Base-by-base conservation (phyloP, 352 stramenopile species). In the Pythium angustatum region DNA sequence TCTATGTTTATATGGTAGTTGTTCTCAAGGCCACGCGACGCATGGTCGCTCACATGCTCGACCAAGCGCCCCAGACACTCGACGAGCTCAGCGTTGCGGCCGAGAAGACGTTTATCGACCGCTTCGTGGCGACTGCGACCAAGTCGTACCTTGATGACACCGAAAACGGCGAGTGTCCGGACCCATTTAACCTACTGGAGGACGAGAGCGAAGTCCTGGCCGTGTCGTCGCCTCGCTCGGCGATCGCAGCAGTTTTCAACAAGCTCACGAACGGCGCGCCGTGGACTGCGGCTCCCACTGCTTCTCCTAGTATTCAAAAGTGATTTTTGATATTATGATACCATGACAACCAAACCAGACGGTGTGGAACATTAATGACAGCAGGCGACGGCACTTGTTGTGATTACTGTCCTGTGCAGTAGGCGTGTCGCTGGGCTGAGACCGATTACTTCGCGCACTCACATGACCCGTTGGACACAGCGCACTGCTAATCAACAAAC, bases 21-120 rank as follows among this genome's bases (percentile, higher is more conserved):
- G 85, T 95, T 41, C 73, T 95, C 34, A 90, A 91, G 49, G 77
- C 78, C 26, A 91, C 81, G 12, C 68, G 81, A 5, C 85, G 80
- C 30, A 78, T 88, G 26, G 72, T 88, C 11, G 36, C 56, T 0
- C 78, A 81, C 50, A 91, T 91, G 47, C 69, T 95, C 24, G 68
- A 74, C 14, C 78, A 88, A 31, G 71, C 68, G 5, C 86, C 84
- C 15, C 61, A 60, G 49, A 78, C 75, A 27, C 69, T 93, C 40
- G 72, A 74, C 40, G 79, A 92, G 17, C 65, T 95, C 21, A 73
- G 72, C 22, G 62, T 61, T 36, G 81, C 74, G 15, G 82, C 70
- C 14, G 79, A 92, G 22, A 73, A 76, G 31, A 85, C 85, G 2
- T 83, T 85, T 52, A 66, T 95, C 33, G 79, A 95, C 59, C 78